Base-by-base conservation (phyloP, 1,139 yeast genomes). In the Protomyces inouyei region DNA sequence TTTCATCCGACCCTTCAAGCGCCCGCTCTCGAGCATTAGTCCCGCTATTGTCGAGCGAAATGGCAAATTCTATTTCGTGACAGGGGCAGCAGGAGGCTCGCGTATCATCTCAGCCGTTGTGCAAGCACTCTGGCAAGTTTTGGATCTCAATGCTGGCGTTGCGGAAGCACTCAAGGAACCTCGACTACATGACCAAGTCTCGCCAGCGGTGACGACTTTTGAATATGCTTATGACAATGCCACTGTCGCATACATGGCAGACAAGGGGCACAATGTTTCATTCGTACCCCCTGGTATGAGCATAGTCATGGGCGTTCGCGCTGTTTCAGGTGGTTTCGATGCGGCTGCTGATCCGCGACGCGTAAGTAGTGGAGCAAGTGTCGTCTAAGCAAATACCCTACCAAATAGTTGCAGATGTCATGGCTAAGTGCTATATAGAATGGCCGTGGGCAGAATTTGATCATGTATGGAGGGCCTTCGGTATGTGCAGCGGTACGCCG, bases 41-140 rank as follows among this genome's bases (percentile, higher is more conserved):
- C 98, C 98, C 76, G 84, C 93, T 3, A 82, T 92, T 2, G 81
- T 91, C 21, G 97, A 92, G 73, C 75, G 76, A 54, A 70, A 78
- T 55, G 79, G 86, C 46, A 37, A 70, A 16, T 85, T 88, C 0
- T 90, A 87, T 92, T 84, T 73, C 90, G 82, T 87, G 2, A 82
- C 92, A 67, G 98, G 98, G 0, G 95, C 97, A 0, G 95, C 98
- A 0, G 98, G 98, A 6, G 98, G 98, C 0, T 87, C 95, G n/a
- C 79, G 95, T 66, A 93, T 93, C 63, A 80, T 88, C 12, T 89
- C 96, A 0, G 83, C 96, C 0, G 83, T 92, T 2, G 80, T 92
- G 65, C 95, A 91, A 72, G 91, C 92, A 0, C 82, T 93, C 38
- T 79, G 88, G 1, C 78, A 97, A 64, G 76, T 79, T 3, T 84